Conservation (phyloP, 1,284 basidiomycete species). For the Melampsora larici-populina region DNA sequence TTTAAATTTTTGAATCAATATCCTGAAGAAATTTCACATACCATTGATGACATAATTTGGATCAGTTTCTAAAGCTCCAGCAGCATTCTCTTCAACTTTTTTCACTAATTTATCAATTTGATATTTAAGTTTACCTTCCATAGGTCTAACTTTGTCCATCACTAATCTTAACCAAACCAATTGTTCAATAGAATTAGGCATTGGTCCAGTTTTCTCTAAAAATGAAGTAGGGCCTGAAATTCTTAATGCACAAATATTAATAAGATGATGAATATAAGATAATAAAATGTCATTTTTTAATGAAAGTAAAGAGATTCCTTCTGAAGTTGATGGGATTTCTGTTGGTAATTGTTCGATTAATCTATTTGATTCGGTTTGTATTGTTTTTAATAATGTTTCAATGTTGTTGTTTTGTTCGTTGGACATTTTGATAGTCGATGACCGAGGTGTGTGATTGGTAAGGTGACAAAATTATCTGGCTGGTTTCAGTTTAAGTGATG, state of each 20-base stretch:
- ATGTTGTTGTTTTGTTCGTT: not conserved
- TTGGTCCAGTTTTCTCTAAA: slow-evolving; percentile 63
- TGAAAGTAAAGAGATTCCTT: slow-evolving; percentile 85
- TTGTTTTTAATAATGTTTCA: not conserved
- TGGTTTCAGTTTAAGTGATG: too few relatives aligned
- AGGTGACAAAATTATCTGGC: too few relatives aligned
- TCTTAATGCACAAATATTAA: slow-evolving; percentile 69
- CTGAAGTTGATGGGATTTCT: slow-evolving; percentile 48
- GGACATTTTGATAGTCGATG: not conserved
- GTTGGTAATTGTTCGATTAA: not conserved
- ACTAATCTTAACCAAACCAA: slow-evolving; percentile 46
- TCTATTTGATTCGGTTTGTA: not conserved
- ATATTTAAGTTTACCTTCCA: slow-evolving; percentile 85
- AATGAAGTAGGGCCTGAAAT: slow-evolving; percentile 64
- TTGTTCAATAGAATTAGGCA: slow-evolving; percentile 54
- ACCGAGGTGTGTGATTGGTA: too few relatives aligned
- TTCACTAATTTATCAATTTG: slow-evolving; percentile 90
- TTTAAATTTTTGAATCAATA: too few relatives aligned
- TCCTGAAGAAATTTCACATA: too few relatives aligned
- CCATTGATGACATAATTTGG: slow-evolving; percentile 65
- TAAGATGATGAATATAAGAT: slow-evolving; percentile 81
- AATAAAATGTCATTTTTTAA: slow-evolving; percentile 82
- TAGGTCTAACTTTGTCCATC: slow-evolving; percentile 58
- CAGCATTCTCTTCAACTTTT: slow-evolving; percentile 63
- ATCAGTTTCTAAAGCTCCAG: slow-evolving; percentile 56